Percentiles rank a stretch among this genome's conserved stretches.
Evolutionary conservation across 2,329 filamentous ascomycete species (phyloP).

Genomic region (Neofusicoccum laricinum): DNA sequence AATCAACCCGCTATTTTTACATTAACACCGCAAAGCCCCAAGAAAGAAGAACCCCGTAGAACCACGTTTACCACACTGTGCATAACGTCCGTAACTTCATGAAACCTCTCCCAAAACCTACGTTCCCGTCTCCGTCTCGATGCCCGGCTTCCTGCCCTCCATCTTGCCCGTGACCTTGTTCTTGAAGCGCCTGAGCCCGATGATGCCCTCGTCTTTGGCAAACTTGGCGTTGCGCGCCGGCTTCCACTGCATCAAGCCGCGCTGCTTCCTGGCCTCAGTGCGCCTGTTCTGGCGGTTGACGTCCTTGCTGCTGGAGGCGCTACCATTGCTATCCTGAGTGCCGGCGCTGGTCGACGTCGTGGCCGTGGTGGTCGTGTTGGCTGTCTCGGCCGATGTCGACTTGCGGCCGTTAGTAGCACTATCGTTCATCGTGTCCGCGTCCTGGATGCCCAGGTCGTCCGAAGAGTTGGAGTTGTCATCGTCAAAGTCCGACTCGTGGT

Average conservation of each 20-base stretch:
- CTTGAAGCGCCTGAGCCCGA: constrained; percentile 67
- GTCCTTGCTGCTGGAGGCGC: constrained; percentile 44
- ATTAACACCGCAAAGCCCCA: too few species aligned
- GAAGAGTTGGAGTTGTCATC: constrained; percentile 41
- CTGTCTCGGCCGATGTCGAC: constrained; percentile 24
- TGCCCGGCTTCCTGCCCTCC: constrained; percentile 78
- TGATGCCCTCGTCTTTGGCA: constrained; percentile 82
- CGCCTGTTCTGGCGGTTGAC: constrained; percentile 68
- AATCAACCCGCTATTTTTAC: too few species aligned
- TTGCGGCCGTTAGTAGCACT: constrained; percentile 21
- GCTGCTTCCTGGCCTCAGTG: constrained; percentile 74
- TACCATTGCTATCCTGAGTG: constrained; percentile 21
- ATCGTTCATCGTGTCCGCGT: constrained; percentile 43
- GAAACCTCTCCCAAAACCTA: neutral
- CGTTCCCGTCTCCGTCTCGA: constrained; percentile 60
- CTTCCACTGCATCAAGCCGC: constrained; percentile 93
- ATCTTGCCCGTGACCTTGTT: constrained; percentile 69
- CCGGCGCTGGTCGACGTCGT: neutral
- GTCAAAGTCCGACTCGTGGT: constrained; percentile 39
- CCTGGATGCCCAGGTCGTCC: constrained; percentile 58
- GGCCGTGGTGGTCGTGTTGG: neutral
- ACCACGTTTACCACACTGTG: too few species aligned
- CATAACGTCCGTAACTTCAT: too few species aligned
- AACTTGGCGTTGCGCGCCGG: constrained; percentile 83
- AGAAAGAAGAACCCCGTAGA: too few species aligned